Base-by-base conservation (phyloP, 148 eudicot species). In the Silene conica region DNA sequence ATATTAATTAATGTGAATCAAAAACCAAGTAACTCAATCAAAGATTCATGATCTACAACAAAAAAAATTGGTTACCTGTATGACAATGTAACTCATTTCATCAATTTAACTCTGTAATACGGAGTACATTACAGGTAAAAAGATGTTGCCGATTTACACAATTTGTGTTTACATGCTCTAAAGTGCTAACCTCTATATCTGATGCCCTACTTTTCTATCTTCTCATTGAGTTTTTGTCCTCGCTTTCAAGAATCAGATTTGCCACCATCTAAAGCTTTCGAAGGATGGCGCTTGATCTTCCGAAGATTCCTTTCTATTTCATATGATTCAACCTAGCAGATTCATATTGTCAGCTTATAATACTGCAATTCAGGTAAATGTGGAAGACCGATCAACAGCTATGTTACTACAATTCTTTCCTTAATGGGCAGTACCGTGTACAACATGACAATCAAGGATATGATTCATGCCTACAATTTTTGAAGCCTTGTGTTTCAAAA, bases 201-300 rank as follows among this genome's bases (percentile, higher is more conserved):
- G 64, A 55, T 2, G 55, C 52, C 21, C 31, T 18, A 3, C 34
- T 31, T 31, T 2, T 22, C 28, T 21, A 18, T 55, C 69, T 80
- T 45, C 77, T 41, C 52, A 78, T 38, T 15, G 69, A 63, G 54
- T 41, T 21, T 59, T 74, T 74, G 73, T 70, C 73, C 45, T 54
- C 50, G 52, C 5, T 64, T 64, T 31, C 34, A 31, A 31, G 34
- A 31, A 31, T 31, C 4, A 31, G 28, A 26, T 26, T 26, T 26
- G 19, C 68, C 28, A 28, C 67, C 43, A 63, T 25, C 45, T 64
- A 31, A 23, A 79, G 77, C 71, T 65, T 85, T 69, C 56, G 84
- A 75, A 59, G 89, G 84, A 69, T 87, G 98, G 78, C 94, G 89
- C 83, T 91, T 93, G 76, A 90, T 83, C 83, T 87, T 93, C 71